Percentiles rank a stretch among this genome's conserved stretches.
Evolutionary conservation across 1,139 yeast species (phyloP).

Genomic region (Eremothecium gossypii): DNA sequence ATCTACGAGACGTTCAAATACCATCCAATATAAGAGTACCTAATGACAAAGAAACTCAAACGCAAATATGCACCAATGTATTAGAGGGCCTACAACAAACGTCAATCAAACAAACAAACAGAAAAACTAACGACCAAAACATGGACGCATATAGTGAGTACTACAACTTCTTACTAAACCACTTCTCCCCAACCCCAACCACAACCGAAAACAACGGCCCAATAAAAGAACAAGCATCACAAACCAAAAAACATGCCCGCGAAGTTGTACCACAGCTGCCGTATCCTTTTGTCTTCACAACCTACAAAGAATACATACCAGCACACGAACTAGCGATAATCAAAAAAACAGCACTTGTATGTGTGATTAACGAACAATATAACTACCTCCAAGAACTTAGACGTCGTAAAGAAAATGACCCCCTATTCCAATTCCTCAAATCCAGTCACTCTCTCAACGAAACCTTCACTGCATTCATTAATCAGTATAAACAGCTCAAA

Average conservation of each 20-base stretch:
- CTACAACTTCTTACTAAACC: constrained; percentile 47
- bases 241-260: constrained; percentile 6
- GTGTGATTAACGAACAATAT: constrained; percentile 39
- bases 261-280: constrained; percentile 23
- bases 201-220: constrained; percentile 13
- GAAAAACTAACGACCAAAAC: constrained; percentile 59
- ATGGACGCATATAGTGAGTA: constrained; percentile 46
- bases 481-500: constrained; percentile 41
- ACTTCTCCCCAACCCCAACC: constrained; percentile 6
- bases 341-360: constrained; percentile 62
- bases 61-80: constrained; percentile 54
- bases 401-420: constrained; percentile 35
- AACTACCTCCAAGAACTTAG: constrained; percentile 38
- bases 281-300: constrained; percentile 39
- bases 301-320: constrained; percentile 48
- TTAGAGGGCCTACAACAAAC: constrained; percentile 9
- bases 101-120: constrained; percentile 37
- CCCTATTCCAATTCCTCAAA: constrained; percentile 63
- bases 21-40: constrained; percentile 4
- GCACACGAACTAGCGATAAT: constrained; percentile 58
- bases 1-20: background rate
- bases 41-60: constrained; percentile 29
- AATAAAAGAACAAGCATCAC: constrained; percentile 3
- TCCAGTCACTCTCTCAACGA: constrained; percentile 51
- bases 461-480: constrained; percentile 42